Evolutionary conservation across 805 yeast species (phyloP).

Genomic region (Metschnikowia lochheadii): DNA sequence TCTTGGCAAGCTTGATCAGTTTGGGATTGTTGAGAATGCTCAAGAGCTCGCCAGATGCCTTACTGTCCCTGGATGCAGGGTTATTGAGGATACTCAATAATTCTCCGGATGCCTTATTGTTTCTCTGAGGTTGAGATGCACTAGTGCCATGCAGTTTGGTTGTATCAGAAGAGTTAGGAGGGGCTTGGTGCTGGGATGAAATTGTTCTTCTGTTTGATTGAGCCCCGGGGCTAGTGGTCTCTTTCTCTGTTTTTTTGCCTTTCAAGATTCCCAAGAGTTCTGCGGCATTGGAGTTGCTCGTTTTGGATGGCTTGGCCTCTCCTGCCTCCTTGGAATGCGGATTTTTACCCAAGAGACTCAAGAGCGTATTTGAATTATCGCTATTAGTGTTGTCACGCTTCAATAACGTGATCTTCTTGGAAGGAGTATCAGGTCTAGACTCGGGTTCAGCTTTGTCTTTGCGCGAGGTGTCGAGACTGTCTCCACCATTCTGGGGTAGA

Average conservation of each 20-base stretch:
- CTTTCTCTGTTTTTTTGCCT: conserved; percentile 1
- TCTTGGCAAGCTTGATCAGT: background rate
- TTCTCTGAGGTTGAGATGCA: background rate
- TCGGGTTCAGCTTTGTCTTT: background rate
- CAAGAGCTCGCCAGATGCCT: conserved; percentile 2
- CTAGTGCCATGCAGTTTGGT: background rate
- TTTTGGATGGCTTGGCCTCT: conserved; percentile 1
- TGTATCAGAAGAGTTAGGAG: background rate
- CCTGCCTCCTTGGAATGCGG: conserved; percentile 6
- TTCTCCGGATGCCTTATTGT: background rate
- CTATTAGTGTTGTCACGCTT: conserved; percentile 12
- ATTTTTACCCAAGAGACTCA: conserved; percentile 15
- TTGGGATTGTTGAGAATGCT: conserved; percentile 2
- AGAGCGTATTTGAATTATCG: conserved; percentile 15
- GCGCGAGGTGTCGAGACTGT: background rate
- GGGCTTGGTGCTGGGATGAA: background rate
- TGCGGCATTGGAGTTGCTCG: conserved; percentile 5
- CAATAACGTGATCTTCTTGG: conserved; percentile 15
- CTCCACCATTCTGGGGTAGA: background rate
- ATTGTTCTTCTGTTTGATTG: background rate
- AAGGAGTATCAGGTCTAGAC: conserved; percentile 8
- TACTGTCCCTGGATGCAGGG: background rate
- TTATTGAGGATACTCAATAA: background rate
- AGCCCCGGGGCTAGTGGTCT: background rate
- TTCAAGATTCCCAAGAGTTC: conserved; percentile 19